Evolutionary conservation across 805 yeast genomes (phyloP).

Genomic region (Pichia paraexigua): DNA sequence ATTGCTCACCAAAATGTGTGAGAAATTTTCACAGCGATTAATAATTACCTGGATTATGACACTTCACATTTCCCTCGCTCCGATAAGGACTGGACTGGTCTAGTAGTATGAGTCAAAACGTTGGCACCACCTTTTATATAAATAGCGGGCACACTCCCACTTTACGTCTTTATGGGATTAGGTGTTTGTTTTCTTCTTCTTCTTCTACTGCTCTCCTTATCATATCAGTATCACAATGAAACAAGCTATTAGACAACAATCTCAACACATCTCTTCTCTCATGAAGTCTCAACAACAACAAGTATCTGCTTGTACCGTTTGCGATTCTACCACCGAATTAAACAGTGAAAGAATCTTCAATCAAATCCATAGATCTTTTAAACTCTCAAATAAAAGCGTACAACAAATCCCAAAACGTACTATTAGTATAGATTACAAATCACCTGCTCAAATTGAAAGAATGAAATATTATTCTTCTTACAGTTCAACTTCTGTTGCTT

Average conservation of each 20-base stretch:
- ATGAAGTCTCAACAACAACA: background rate
- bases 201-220: background rate
- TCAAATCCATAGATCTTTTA: background rate
- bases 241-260: constrained; percentile 1
- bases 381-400: background rate
- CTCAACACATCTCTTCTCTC: background rate
- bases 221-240: background rate
- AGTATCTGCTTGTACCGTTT: background rate
- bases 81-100: background rate
- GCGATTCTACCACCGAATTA: background rate
- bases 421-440: background rate
- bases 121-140: background rate
- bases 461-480: constrained; percentile 4
- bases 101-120: background rate
- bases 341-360: constrained; percentile 1
- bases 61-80: background rate
- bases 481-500: background rate
- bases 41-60: too few relatives aligned
- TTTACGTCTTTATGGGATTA: too few relatives aligned
- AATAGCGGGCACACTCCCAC: background rate
- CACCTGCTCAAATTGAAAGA: constrained; percentile 7
- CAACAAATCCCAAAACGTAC: background rate
- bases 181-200: background rate
- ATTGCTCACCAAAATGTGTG: background rate
- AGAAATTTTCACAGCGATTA: background rate